These are phyloP conservation scores for Eleusine indica DNA, from an alignment of 176 grass and related monocot species.

Conservation along the genomic window DNA sequence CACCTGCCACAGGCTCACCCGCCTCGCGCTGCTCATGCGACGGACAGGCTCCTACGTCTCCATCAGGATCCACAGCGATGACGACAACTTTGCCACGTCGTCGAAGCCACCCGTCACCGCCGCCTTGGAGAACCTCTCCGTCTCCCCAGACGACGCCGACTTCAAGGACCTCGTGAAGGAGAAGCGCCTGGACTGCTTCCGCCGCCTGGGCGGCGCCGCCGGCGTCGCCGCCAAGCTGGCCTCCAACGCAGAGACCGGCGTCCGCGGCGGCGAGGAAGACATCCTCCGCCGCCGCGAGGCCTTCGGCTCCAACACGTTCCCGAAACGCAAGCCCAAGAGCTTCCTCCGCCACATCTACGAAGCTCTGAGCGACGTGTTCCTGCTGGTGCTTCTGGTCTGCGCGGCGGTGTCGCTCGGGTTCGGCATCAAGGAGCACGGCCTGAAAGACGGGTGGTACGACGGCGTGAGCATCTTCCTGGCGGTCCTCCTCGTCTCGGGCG, in stretches of 20 bases:
- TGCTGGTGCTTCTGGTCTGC: conserved; percentile 61
- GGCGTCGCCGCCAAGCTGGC: conserved; percentile 33
- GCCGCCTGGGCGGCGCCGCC: conserved; percentile 38
- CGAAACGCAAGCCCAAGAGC: conserved; percentile 56
- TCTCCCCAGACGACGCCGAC: neutral
- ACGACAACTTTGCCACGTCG: neutral
- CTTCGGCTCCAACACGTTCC: conserved; percentile 67
- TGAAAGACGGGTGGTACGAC: conserved; percentile 76
- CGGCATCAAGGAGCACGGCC: conserved; percentile 70
- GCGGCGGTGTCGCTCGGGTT: conserved; percentile 68
- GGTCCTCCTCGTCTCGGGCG: conserved; percentile 58
- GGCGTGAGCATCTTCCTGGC: conserved; percentile 78
- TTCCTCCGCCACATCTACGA: conserved; percentile 62
- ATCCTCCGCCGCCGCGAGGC: conserved; percentile 40
- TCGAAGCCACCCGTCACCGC: too few relatives aligned
- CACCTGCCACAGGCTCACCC: conserved; percentile 36
- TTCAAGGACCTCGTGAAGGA: conserved; percentile 59
- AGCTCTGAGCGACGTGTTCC: conserved; percentile 61
- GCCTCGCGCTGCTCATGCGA: neutral
- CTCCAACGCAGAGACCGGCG: conserved; percentile 45
- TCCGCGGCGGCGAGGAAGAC: conserved; percentile 37
- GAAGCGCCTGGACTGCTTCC: conserved; percentile 30
- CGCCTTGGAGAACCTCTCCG: neutral
- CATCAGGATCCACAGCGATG: conserved; percentile 24
- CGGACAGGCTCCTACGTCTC: conserved; percentile 35